Evolutionary conservation across 2,329 filamentous ascomycete genomes (phyloP).

Genomic region (Pseudogymnoascus sp.): DNA sequence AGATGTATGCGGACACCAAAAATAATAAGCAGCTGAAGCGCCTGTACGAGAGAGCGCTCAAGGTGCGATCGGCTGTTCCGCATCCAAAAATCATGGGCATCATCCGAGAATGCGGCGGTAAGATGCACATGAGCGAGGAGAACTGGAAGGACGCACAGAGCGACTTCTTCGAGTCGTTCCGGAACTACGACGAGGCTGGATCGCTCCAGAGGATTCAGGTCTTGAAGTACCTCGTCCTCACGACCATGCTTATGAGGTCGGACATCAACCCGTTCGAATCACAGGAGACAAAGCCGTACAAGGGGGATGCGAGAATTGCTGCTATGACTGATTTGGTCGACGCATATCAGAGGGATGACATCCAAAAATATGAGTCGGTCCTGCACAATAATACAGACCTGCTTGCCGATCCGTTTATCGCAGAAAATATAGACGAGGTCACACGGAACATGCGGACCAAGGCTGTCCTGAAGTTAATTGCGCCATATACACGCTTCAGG

Average conservation of each 20-base stretch:
- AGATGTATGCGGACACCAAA: constrained; percentile 94
- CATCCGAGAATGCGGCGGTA: constrained; percentile 95
- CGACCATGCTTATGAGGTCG: constrained; percentile 97
- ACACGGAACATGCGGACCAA: constrained; percentile 98
- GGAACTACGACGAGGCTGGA: constrained; percentile 96
- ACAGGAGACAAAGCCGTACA: constrained; percentile 97
- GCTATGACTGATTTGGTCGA: constrained; percentile 98
- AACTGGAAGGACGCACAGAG: constrained; percentile 97
- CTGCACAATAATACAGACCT: constrained; percentile 83
- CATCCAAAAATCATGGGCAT: constrained; percentile 99
- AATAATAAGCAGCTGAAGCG: constrained; percentile 97
- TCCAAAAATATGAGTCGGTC: constrained; percentile 83
- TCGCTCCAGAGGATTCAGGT: constrained; percentile 95
- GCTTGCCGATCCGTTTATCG: constrained; percentile 87
- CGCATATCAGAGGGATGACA: constrained; percentile 91
- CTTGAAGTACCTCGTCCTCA: constrained; percentile 90
- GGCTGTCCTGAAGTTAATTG: constrained; percentile 85
- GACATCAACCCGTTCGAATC: constrained; percentile 99
- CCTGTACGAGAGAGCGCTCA: constrained; percentile 83
- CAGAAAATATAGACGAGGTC: constrained; percentile 98
- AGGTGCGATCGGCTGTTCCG: constrained; percentile 91
- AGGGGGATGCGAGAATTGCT: constrained; percentile 86
- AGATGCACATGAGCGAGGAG: constrained; percentile 99
- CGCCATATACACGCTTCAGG: constrained; percentile 89
- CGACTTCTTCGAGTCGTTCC: constrained; percentile 98